Evolutionary conservation across 345 rosid genomes (phyloP).

Genomic region (Pugionium cornutum): DNA sequence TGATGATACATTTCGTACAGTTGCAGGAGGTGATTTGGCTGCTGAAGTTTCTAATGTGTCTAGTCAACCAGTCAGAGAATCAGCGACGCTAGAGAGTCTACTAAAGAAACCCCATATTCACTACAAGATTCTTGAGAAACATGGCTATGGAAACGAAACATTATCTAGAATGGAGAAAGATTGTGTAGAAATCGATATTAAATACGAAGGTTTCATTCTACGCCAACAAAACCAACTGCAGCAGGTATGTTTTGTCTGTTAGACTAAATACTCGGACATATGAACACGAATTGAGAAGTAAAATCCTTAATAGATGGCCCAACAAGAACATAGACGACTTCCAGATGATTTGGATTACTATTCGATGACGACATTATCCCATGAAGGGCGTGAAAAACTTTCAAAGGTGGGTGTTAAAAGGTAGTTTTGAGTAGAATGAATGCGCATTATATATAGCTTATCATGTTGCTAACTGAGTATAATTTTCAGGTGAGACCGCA

Average conservation of each 20-base stretch:
- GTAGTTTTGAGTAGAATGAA: conserved; percentile 11
- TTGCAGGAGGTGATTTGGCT: conserved; percentile 82
- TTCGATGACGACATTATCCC: conserved; percentile 79
- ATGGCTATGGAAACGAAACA: conserved; percentile 75
- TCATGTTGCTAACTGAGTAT: conserved; percentile 8
- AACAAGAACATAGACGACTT: conserved; percentile 79
- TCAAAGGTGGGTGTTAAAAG: conserved; percentile 67
- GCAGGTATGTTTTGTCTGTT: conserved; percentile 54
- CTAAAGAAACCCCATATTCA: conserved; percentile 91
- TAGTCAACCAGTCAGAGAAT: conserved; percentile 81
- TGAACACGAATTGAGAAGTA: background rate
- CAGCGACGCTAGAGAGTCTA: conserved; percentile 78
- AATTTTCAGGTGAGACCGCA: conserved; percentile 80
- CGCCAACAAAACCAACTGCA: conserved; percentile 82
- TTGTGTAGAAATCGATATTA: conserved; percentile 89
- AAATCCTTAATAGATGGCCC: conserved; percentile 63
- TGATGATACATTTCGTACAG: conserved; percentile 20
- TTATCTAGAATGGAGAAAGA: conserved; percentile 76
- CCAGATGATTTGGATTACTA: conserved; percentile 85
- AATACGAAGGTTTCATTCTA: conserved; percentile 88
- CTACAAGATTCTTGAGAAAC: conserved; percentile 71
- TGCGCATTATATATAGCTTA: background rate
- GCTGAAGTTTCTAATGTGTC: conserved; percentile 66
- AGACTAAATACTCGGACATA: background rate
- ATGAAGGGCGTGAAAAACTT: conserved; percentile 92